Percentiles rank a stretch among this genome's conserved stretches.
Conservation (phyloP, 495 filamentous ascomycete genomes). For the Hypoxylon intermedium region DNA sequence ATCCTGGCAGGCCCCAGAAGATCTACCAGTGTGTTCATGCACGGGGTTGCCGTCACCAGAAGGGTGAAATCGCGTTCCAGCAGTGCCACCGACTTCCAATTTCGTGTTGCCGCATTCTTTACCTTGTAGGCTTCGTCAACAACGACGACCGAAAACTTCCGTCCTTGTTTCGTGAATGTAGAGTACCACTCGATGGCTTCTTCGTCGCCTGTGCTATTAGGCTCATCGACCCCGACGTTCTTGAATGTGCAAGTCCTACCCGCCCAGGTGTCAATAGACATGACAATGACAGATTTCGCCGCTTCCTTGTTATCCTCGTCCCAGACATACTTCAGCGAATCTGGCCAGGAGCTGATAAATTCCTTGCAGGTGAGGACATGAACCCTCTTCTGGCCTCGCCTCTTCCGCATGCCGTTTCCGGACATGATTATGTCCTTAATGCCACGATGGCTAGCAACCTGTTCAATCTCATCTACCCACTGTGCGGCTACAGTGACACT, state of each 20-base stretch:
- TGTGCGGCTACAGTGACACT: conserved; percentile 36
- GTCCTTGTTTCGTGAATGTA: conserved; percentile 16
- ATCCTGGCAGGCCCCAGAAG: conserved; percentile 31
- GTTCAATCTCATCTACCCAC: conserved; percentile 34
- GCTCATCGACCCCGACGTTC: background rate
- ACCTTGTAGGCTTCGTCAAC: conserved; percentile 42
- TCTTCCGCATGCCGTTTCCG: conserved; percentile 13
- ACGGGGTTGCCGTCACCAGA: conserved; percentile 40
- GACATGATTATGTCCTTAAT: conserved; percentile 33
- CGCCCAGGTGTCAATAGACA: conserved; percentile 37
- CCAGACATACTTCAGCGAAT: conserved; percentile 25
- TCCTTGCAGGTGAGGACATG: background rate
- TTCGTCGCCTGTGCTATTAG: background rate
- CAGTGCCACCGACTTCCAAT: conserved; percentile 33
- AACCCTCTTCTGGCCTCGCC: background rate
- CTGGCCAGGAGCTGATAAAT: conserved; percentile 22
- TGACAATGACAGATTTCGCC: conserved; percentile 18
- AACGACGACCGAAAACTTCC: conserved; percentile 37
- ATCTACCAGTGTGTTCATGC: conserved; percentile 32
- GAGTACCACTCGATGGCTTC: conserved; percentile 17
- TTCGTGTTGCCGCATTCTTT: conserved; percentile 15
- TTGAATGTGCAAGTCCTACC: conserved; percentile 38
- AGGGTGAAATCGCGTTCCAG: conserved; percentile 36
- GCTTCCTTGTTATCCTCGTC: conserved; percentile 15
- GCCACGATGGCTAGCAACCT: background rate